A percentile compares a stretch with the other conserved stretches of the same genome.
Evolutionary conservation across 2,329 filamentous ascomycete genomes (phyloP).

Genomic region (Penicillium hordei): DNA sequence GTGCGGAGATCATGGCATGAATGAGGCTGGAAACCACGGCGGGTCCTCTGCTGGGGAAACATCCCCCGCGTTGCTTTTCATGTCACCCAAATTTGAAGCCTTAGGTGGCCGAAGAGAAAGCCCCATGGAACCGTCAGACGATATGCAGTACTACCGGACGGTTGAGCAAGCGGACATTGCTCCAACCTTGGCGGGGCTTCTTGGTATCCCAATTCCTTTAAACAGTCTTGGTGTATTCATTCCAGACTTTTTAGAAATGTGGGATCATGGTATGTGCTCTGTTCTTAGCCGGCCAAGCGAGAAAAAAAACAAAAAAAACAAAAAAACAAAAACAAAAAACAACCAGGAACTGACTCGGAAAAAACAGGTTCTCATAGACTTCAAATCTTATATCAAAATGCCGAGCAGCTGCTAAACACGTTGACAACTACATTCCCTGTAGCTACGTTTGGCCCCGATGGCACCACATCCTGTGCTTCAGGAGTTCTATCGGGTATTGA

Average conservation of each 20-base stretch:
- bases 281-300: not conserved
- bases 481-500: slow-evolving; percentile 45
- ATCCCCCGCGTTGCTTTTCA: slow-evolving; percentile 85
- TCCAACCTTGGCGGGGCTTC: slow-evolving; percentile 79
- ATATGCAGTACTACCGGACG: slow-evolving; percentile 79
- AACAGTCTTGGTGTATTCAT: slow-evolving; percentile 92
- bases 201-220: slow-evolving; percentile 82
- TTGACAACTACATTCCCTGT: slow-evolving; percentile 70
- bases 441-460: slow-evolving; percentile 47
- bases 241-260: slow-evolving; percentile 73
- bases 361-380: slow-evolving; percentile 53
- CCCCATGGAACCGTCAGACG: slow-evolving; percentile 61
- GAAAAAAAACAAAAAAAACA: too few species aligned
- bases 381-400: slow-evolving; percentile 73
- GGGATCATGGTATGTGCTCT: slow-evolving; percentile 58
- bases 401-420: slow-evolving; percentile 74
- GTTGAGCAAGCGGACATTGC: slow-evolving; percentile 96
- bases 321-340: not conserved
- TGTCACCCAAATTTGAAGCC: slow-evolving; percentile 74
- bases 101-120: slow-evolving; percentile 45
- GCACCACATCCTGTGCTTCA: slow-evolving; percentile 24
- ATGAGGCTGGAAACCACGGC: slow-evolving; percentile 94
- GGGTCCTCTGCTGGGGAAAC: slow-evolving; percentile 93
- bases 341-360: slow-evolving; percentile 11
- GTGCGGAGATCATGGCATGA: slow-evolving; percentile 98